phyloP scores from a whole-genome alignment of 2,329 filamentous ascomycete genomes.

The Neophaeococcomyces mojaviensis region DNA sequence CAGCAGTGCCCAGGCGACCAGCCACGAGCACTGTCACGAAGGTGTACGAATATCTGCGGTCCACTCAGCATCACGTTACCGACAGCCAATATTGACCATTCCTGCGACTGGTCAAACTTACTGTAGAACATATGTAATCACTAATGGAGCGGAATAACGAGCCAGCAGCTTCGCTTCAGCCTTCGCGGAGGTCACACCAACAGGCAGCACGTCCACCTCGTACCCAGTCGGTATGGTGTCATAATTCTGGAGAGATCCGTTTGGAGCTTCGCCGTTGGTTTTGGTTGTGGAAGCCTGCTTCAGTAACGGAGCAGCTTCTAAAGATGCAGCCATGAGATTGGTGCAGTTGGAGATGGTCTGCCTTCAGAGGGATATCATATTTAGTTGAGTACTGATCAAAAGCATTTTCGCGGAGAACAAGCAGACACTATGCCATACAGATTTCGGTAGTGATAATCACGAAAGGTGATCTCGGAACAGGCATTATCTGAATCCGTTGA shows the following conservation, averaged over 20 bases:
- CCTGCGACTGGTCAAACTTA: constrained; percentile 8
- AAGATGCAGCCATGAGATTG: not conserved
- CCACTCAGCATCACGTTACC: constrained; percentile 34
- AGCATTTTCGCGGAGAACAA: too few species aligned
- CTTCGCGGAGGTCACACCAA: constrained; percentile 20
- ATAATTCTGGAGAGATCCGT: not conserved
- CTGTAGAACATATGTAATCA: constrained; percentile 23
- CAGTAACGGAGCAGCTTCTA: constrained; percentile 2
- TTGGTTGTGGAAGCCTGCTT: constrained; percentile 1
- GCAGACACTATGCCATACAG: too few species aligned
- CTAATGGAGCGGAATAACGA: constrained; percentile 20
- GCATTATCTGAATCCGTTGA: too few species aligned
- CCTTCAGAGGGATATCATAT: too few species aligned
- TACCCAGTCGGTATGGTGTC: not conserved
- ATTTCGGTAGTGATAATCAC: too few species aligned
- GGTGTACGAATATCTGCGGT: constrained; percentile 43
- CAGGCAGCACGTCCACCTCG: not conserved
- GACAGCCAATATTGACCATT: too few species aligned
- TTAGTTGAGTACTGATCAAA: too few species aligned
- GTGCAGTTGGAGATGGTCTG: too few species aligned
- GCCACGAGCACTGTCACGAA: constrained; percentile 64
- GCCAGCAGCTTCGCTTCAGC: constrained; percentile 17
- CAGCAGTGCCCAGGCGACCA: constrained; percentile 57
- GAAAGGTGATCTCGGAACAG: too few species aligned
- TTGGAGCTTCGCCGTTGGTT: not conserved